Percentiles rank a stretch among this genome's conserved stretches.
phyloP scores from a whole-genome alignment of 2,329 filamentous ascomycete genomes.

The Emmonsiellopsis sp. region DNA sequence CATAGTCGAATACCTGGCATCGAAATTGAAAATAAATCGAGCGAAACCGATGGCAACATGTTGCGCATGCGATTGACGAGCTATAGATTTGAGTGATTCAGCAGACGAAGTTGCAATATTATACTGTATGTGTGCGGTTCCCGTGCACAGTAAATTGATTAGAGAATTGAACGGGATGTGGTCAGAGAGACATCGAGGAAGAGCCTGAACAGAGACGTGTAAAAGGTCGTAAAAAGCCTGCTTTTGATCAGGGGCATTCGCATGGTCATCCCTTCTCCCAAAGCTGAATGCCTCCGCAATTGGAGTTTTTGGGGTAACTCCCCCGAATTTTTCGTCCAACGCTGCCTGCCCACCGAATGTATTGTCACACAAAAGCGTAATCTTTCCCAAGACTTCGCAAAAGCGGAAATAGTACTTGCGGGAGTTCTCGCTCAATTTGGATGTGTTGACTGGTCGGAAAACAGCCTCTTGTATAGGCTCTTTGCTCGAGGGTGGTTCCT shows the following conservation, averaged over 20 bases:
- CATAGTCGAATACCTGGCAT: constrained; percentile 94
- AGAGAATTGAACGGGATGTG: constrained; percentile 89
- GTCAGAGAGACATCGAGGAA: constrained; percentile 85
- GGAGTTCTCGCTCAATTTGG: constrained; percentile 62
- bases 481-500: constrained; percentile 33
- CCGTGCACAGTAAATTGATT: constrained; percentile 91
- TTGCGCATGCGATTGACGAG: constrained; percentile 83
- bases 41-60: constrained; percentile 96
- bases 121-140: constrained; percentile 86
- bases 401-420: constrained; percentile 84
- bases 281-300: constrained; percentile 94
- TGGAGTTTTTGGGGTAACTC: constrained; percentile 82
- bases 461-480: constrained; percentile 26
- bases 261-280: constrained; percentile 68
- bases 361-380: constrained; percentile 93
- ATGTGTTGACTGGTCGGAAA: constrained; percentile 47
- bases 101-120: constrained; percentile 90
- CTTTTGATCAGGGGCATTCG: constrained; percentile 67
- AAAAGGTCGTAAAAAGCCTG: constrained; percentile 93
- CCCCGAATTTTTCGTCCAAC: constrained; percentile 87
- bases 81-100: constrained; percentile 89
- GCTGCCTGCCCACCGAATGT: constrained; percentile 94
- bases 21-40: constrained; percentile 96
- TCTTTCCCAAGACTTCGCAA: constrained; percentile 89
- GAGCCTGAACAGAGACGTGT: constrained; percentile 87